Percentiles rank a stretch among this genome's conserved stretches.
phyloP scores from a whole-genome alignment of 2,329 filamentous ascomycete genomes.

The Sporothrix pseudoabietina region DNA sequence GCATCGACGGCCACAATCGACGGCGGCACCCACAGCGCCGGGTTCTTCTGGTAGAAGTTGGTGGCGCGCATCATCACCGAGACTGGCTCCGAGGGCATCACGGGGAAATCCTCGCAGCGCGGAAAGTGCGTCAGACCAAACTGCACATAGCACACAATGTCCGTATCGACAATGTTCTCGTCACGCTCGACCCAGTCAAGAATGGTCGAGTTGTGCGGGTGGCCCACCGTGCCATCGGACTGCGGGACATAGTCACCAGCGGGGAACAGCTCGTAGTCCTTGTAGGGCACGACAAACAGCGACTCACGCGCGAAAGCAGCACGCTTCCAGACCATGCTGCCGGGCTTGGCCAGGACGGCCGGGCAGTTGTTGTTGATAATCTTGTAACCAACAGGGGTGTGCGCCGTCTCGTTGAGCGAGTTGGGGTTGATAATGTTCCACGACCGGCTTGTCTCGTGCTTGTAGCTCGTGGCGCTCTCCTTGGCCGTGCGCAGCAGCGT shows the following conservation, averaged over 20 bases:
- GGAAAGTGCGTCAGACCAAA: constrained; percentile 92
- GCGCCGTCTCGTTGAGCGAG: constrained; percentile 62
- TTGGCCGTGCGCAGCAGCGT: constrained; percentile 74
- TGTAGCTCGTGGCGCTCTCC: constrained; percentile 75
- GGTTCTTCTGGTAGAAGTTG: constrained; percentile 81
- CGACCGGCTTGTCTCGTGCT: constrained; percentile 69
- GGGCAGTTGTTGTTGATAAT: constrained; percentile 85
- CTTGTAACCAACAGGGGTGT: constrained; percentile 82
- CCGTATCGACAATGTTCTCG: constrained; percentile 73
- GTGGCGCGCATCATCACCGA: constrained; percentile 74
- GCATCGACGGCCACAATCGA: constrained; percentile 43
- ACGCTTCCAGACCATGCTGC: constrained; percentile 84
- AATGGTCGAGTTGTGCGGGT: constrained; percentile 53
- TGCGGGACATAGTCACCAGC: constrained; percentile 87
- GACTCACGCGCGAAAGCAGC: constrained; percentile 85
- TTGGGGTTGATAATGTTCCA: constrained; percentile 52
- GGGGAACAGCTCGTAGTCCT: constrained; percentile 79
- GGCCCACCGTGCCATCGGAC: constrained; percentile 75
- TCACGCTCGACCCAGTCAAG: constrained; percentile 75
- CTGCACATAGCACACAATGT: constrained; percentile 90
- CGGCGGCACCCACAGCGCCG: constrained; percentile 77
- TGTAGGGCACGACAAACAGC: constrained; percentile 84
- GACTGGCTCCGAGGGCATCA: constrained; percentile 89
- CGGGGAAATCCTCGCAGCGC: constrained; percentile 83
- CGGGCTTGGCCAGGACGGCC: constrained; percentile 74